Conservation (phyloP, 2,329 filamentous ascomycete species). For the Arthrobotrys conoides region DNA sequence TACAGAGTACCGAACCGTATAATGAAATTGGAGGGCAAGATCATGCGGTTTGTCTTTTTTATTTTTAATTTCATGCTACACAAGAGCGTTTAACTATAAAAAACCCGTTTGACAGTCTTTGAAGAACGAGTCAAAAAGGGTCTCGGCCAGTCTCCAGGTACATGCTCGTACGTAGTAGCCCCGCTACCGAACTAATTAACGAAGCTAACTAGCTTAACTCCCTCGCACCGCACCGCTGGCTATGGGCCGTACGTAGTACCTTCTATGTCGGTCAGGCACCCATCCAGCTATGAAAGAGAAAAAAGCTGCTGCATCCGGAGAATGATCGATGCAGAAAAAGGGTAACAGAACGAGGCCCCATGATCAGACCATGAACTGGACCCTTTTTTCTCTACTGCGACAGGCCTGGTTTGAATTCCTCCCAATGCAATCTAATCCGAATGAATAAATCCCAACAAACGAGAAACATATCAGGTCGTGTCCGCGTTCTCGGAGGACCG, state of each 20-base stretch:
- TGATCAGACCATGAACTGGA: constrained; percentile 51
- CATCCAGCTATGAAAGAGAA: constrained; percentile 3
- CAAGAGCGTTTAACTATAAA: constrained; percentile 18
- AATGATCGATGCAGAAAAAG: constrained; percentile 46
- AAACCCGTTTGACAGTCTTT: constrained; percentile 5
- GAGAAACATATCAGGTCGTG: background rate
- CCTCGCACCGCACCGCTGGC: background rate
- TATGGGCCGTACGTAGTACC: background rate
- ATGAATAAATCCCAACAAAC: constrained; percentile 9
- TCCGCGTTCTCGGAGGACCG: constrained; percentile 25
- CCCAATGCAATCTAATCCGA: too few species aligned
- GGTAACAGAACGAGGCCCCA: constrained; percentile 31
- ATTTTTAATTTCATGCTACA: background rate
- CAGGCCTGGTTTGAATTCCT: constrained; percentile 19
- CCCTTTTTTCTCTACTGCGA: constrained; percentile 1
- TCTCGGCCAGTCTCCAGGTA: constrained; percentile 54
- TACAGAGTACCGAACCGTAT: background rate
- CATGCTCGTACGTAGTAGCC: too few species aligned
- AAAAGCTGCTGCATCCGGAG: constrained; percentile 42
- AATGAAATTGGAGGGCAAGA: constrained; percentile 23
- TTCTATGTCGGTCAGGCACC: constrained; percentile 50
- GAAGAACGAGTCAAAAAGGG: too few species aligned
- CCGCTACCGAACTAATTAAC: constrained; percentile 15
- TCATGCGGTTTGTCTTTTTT: constrained; percentile 17
- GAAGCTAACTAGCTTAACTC: background rate